These are phyloP conservation scores for Umbilicaria muhlenbergii DNA, from an alignment of 495 filamentous ascomycete species.

Conservation along the genomic window DNA sequence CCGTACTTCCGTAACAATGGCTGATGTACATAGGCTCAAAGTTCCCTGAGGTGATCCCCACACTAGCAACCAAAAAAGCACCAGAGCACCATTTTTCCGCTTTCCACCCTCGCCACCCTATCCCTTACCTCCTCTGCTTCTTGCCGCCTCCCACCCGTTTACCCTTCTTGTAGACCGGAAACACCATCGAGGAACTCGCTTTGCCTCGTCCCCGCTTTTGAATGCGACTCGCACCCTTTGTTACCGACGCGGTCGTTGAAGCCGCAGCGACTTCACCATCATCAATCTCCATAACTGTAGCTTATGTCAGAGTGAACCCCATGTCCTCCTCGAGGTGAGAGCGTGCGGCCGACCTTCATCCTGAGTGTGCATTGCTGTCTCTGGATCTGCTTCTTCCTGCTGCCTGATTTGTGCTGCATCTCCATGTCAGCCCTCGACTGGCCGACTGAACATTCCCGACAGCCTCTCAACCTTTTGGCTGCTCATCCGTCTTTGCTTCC, in stretches of 20 bases:
- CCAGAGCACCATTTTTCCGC: too few species aligned
- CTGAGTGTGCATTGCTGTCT: constrained; percentile 9
- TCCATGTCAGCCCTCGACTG: too few species aligned
- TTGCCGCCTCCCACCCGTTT: constrained; percentile 3
- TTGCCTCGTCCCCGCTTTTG: constrained; percentile 22
- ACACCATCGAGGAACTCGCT: constrained; percentile 29
- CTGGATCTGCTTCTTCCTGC: constrained; percentile 10
- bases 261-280: constrained; percentile 13
- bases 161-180: constrained; percentile 13
- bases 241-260: constrained; percentile 11
- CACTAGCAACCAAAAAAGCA: too few species aligned
- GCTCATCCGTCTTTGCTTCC: constrained; percentile 1
- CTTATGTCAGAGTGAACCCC: constrained; percentile 14
- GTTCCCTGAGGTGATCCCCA: too few species aligned
- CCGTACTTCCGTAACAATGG: too few species aligned
- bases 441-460: too few species aligned
- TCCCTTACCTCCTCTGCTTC: not conserved
- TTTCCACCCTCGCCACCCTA: not conserved
- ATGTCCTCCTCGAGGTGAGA: constrained; percentile 6
- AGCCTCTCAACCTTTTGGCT: not conserved
- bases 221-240: constrained; percentile 9
- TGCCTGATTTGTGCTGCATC: not conserved
- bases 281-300: constrained; percentile 25
- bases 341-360: constrained; percentile 18
- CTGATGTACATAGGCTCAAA: too few species aligned